Conservation (phyloP, 441 rosid species). For the Jatropha podagrica region DNA sequence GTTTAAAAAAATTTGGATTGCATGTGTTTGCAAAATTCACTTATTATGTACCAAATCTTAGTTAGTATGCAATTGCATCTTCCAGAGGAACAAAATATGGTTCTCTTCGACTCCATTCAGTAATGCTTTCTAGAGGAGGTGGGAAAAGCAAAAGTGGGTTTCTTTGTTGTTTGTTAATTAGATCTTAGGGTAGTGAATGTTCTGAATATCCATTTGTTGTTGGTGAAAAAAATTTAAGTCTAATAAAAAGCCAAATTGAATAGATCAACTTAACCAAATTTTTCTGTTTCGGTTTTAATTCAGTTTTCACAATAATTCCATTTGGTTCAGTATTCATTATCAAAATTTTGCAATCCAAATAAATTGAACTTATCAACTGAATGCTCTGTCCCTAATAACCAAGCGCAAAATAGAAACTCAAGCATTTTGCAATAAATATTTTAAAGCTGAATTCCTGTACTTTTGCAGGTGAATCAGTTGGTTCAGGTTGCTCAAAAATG, state of each 20-base stretch:
- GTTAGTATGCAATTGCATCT: not conserved
- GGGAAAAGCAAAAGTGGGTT: not conserved
- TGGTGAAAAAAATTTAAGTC: not conserved
- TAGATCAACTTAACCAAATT: not conserved
- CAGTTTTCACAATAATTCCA: not conserved
- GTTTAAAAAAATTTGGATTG: not conserved
- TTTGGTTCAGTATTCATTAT: not conserved
- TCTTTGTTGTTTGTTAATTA: not conserved
- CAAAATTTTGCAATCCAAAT: not conserved
- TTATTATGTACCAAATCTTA: not conserved
- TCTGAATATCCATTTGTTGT: not conserved
- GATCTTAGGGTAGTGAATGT: not conserved
- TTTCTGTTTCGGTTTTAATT: no score
- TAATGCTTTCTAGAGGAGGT: not conserved
- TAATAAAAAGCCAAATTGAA: not conserved
- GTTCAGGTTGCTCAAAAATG: constrained; percentile 97
- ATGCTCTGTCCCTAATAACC: not conserved
- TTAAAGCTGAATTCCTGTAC: constrained; percentile 3
- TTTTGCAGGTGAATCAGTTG: constrained; percentile 80
- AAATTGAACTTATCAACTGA: not conserved
- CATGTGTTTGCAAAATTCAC: not conserved
- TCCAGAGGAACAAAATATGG: not conserved
- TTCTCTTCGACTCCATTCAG: not conserved
- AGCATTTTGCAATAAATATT: not conserved
- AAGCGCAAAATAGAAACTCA: not conserved